Evolutionary conservation across 179 eudicot species (phyloP).

Genomic region (Amaranthus tricolor): DNA sequence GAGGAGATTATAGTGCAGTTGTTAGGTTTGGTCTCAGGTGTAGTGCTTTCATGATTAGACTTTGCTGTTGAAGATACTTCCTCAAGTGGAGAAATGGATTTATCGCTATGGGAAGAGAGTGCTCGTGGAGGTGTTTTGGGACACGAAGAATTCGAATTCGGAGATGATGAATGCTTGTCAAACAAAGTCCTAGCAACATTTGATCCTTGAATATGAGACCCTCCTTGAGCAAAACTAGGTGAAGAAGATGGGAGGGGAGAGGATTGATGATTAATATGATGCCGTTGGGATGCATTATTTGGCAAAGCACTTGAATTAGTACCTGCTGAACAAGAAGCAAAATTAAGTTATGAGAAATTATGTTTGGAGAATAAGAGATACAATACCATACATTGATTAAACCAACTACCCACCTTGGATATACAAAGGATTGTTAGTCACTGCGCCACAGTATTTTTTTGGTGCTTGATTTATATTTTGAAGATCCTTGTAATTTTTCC

Average conservation of each 20-base stretch:
- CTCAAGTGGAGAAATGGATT: constrained; percentile 57
- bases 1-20: constrained; percentile 72
- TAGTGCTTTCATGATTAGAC: constrained; percentile 36
- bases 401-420: constrained; percentile 36
- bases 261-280: constrained; percentile 22
- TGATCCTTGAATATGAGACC: constrained; percentile 52
- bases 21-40: constrained; percentile 49
- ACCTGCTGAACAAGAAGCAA: constrained; percentile 28
- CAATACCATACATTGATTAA: background rate
- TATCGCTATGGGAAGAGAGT: constrained; percentile 62
- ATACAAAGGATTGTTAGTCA: constrained; percentile 26
- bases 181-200: constrained; percentile 68
- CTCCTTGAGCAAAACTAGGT: constrained; percentile 23
- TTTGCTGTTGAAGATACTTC: constrained; percentile 50
- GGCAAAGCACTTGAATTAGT: constrained; percentile 19
- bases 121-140: constrained; percentile 69
- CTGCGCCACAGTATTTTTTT: constrained; percentile 48
- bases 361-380: background rate
- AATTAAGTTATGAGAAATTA: background rate
- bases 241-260: constrained; percentile 31
- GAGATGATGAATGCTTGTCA: constrained; percentile 46
- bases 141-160: constrained; percentile 53
- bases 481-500: constrained; percentile 42
- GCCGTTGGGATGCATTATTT: constrained; percentile 19
- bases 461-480: constrained; percentile 33